Percentiles rank a stretch among this genome's conserved stretches.
Evolutionary conservation across 345 rosid genomes (phyloP).

Genomic region (Bruguiera gymnorhiza): DNA sequence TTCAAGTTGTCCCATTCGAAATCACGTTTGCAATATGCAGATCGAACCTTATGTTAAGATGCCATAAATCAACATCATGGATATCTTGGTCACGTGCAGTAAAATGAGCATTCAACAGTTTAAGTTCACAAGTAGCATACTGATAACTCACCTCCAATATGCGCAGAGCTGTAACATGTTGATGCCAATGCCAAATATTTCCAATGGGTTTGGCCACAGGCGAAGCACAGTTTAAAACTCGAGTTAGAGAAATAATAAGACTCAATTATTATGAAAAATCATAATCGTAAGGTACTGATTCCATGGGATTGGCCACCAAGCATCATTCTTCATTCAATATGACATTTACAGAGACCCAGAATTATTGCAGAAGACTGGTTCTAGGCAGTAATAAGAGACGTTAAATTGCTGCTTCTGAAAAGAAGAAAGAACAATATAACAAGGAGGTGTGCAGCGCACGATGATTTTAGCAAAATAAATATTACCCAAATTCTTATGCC

Average conservation of each 20-base stretch:
- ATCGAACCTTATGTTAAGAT: slow-evolving; percentile 51
- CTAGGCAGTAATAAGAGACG: too few relatives aligned
- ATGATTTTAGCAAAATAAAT: not conserved
- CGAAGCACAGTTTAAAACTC: too few relatives aligned
- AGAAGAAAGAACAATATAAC: too few relatives aligned
- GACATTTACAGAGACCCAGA: too few relatives aligned
- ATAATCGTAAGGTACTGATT: too few relatives aligned
- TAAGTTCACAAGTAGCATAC: not conserved
- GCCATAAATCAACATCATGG: not conserved
- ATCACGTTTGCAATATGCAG: slow-evolving; percentile 76
- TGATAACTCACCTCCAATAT: slow-evolving; percentile 57
- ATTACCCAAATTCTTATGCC: slow-evolving; percentile 67
- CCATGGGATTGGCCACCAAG: too few relatives aligned
- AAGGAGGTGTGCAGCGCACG: not conserved
- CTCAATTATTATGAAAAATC: too few relatives aligned
- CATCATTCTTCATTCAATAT: too few relatives aligned
- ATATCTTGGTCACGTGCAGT: not conserved
- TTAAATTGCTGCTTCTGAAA: too few relatives aligned
- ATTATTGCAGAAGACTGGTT: too few relatives aligned
- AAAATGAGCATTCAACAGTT: not conserved
- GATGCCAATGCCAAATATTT: too few relatives aligned
- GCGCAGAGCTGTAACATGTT: slow-evolving; percentile 49
- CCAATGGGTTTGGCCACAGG: not conserved
- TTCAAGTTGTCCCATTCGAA: slow-evolving; percentile 82
- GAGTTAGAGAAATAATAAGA: not conserved